Conservation (phyloP, 2,329 filamentous ascomycete species). For the Colletotrichum truncatum region DNA sequence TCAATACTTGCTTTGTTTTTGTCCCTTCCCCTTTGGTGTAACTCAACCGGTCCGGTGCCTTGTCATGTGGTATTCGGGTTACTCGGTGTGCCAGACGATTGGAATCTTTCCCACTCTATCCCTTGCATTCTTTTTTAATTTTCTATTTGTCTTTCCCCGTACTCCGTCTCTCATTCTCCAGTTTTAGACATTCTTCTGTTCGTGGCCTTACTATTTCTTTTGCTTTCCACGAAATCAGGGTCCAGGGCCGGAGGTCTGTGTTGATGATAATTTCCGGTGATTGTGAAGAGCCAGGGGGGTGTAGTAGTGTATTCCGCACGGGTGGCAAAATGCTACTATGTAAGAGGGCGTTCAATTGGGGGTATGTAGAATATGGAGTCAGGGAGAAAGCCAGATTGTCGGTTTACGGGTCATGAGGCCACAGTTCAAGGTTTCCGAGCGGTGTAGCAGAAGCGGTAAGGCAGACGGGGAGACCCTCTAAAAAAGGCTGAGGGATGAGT, state of each 20-base stretch:
- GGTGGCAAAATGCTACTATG: too few species aligned
- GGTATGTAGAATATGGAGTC: neutral
- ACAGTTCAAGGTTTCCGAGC: neutral
- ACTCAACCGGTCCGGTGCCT: neutral
- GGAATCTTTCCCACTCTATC: neutral
- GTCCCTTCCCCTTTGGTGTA: neutral
- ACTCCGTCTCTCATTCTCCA: neutral
- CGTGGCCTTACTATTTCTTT: neutral
- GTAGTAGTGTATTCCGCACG: too few species aligned
- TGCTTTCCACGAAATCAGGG: conserved; percentile 3
- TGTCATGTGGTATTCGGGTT: neutral
- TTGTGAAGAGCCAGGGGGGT: neutral
- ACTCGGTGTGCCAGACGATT: conserved; percentile 6
- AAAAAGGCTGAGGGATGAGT: neutral
- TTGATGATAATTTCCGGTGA: conserved; percentile 7
- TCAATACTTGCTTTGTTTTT: neutral
- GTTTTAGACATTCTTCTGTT: neutral
- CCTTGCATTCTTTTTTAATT: conserved; percentile 3
- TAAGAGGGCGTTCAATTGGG: neutral
- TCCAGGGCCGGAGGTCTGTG: neutral
- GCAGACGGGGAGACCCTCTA: neutral
- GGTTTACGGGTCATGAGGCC: neutral
- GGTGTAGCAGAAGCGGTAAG: conserved; percentile 13
- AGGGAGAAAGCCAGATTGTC: neutral
- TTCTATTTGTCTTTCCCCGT: too few species aligned